Base-by-base conservation (phyloP, 352 stramenopile genomes). In the Halophytophthora polymorphica region DNA sequence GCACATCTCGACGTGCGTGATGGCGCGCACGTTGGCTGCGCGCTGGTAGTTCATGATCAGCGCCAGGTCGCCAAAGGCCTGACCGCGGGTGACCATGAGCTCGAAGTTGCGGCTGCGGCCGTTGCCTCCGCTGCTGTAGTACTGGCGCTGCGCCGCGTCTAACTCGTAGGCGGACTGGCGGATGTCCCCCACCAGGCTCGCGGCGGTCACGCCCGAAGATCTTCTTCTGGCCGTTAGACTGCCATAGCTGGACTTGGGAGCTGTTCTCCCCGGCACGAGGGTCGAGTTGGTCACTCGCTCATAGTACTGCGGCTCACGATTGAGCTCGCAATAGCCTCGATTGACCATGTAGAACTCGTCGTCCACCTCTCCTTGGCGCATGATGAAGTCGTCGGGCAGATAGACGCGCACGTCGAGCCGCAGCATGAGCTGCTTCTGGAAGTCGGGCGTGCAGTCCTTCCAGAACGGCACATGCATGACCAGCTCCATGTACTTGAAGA, bases 331-430 rank as follows among this genome's bases (percentile, higher is more conserved):
- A 12, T 69, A 57, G 1, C 76, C 81, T 0, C 72, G 70, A 36
- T 89, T 84, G 12, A 91, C 68, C 55, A 89, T 86, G 61, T 79
- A 91, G 53, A 83, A 84, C 19, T 89, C 67, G 21, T 70, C 64
- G 34, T 69, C 74, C 0, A 86, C 68, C 39, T 90, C 77, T 2
- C 67, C 77, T 29, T 73, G 58, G 8, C 75, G 62, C 25, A 88
- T 76, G 33, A 93, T 75, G 34, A 76, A 92, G 49, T 90, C 77
- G 53, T 92, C 82, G 2, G 79, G 77, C 11, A 90, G 53, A 51
- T 88, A 91, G 13, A 91, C 64, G 34, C 74, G 71, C 11, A 85
- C 74, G 21, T 75, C 61, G 11, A 91, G 48, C 14, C 58, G 53
- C 22, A 83, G 23, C 48, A 88, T 64, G 3, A 90, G 49, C 41